Evolutionary conservation across 139 green algal species (phyloP).

Genomic region (Microglena sp.): DNA sequence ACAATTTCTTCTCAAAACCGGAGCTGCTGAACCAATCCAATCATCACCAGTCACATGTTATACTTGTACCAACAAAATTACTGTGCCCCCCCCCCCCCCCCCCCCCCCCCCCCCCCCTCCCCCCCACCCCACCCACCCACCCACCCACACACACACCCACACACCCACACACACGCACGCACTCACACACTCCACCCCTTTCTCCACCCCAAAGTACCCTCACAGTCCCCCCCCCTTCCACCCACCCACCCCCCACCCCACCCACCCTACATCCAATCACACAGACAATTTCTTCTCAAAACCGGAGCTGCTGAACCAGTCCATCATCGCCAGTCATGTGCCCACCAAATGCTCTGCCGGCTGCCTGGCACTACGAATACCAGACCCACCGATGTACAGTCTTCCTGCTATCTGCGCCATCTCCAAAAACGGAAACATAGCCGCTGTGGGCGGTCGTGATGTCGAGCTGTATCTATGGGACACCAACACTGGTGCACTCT

Average conservation of each 20-base stretch:
- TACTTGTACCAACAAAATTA: no score
- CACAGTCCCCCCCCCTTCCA: background rate
- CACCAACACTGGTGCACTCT: constrained; percentile 22
- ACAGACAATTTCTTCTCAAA: constrained; percentile 23
- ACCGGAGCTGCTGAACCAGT: constrained; percentile 11
- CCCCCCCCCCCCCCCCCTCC: no score
- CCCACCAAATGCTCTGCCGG: constrained; percentile 9
- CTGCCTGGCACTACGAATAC: constrained; percentile 25
- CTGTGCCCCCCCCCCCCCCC: no score
- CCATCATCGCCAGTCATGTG: background rate
- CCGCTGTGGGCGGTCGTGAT: constrained; percentile 27
- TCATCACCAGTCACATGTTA: background rate
- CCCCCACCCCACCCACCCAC: no score
- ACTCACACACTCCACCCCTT: no score
- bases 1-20: constrained; percentile 22
- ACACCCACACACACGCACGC: no score
- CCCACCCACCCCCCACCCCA: background rate
- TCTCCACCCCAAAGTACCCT: background rate
- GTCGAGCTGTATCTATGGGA: constrained; percentile 35
- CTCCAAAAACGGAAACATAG: constrained; percentile 30
- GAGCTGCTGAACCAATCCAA: constrained; percentile 4
- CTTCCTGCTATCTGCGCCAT: constrained; percentile 21
- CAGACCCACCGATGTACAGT: constrained; percentile 28
- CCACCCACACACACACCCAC: no score
- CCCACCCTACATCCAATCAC: background rate